These are phyloP conservation scores for Microdochium bolleyi DNA, from an alignment of 2,329 filamentous ascomycete genomes.

Conservation along the genomic window DNA sequence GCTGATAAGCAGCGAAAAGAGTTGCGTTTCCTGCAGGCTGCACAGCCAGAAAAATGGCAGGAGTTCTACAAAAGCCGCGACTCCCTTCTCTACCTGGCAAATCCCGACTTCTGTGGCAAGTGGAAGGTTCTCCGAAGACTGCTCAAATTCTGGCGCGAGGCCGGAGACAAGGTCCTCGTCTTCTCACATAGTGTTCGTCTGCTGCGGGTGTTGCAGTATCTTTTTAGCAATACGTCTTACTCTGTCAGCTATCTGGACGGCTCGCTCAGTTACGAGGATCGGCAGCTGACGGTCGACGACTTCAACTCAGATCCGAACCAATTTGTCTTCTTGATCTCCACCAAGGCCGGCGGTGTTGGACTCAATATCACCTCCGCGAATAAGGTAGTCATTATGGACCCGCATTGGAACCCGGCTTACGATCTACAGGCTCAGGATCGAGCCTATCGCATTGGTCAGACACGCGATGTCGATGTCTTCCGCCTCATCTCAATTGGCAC, in stretches of 20 bases:
- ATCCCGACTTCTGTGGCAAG: conserved; percentile 91
- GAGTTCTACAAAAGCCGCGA: conserved; percentile 68
- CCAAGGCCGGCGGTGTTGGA: conserved; percentile 85
- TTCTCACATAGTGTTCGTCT: conserved; percentile 90
- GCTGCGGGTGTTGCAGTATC: conserved; percentile 71
- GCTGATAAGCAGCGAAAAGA: conserved; percentile 72
- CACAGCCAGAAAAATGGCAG: conserved; percentile 68
- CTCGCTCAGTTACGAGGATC: conserved; percentile 72
- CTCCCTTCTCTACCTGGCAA: conserved; percentile 71
- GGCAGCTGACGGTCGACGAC: conserved; percentile 73
- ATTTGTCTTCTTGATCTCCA: conserved; percentile 95
- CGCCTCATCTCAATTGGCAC: conserved; percentile 85
- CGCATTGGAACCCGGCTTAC: conserved; percentile 94
- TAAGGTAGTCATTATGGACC: conserved; percentile 95
- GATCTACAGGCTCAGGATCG: conserved; percentile 95
- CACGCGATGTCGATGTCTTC: conserved; percentile 89
- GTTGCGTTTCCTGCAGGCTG: conserved; percentile 63
- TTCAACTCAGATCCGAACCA: conserved; percentile 84
- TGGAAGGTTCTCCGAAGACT: conserved; percentile 88
- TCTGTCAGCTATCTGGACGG: conserved; percentile 89
- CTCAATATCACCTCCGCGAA: conserved; percentile 97
- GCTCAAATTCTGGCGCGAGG: conserved; percentile 80
- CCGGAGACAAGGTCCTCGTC: conserved; percentile 88
- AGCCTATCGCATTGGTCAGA: conserved; percentile 91
- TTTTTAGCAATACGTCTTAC: conserved; percentile 85